Percentiles rank a stretch among this genome's conserved stretches.
phyloP scores from a whole-genome alignment of 73 alveolate species.

The Paramecium caudatum region DNA sequence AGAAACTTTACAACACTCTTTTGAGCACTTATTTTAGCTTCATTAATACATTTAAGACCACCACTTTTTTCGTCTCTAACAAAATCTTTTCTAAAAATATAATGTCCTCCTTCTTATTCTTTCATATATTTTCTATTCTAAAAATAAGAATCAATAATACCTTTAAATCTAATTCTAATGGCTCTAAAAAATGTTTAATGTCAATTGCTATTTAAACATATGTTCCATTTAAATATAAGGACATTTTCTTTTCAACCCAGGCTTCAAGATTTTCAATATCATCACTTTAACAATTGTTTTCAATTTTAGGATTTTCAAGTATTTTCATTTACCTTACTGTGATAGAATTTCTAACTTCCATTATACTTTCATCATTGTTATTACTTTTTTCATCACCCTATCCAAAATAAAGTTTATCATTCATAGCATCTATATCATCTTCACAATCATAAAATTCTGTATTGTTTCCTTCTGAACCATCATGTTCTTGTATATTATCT shows the following conservation, averaged over 20 bases:
- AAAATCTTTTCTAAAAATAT: slow-evolving; percentile 55
- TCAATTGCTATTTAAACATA: not conserved
- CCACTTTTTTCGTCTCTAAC: slow-evolving; percentile 72
- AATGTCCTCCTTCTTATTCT: slow-evolving; percentile 57
- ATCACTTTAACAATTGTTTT: not conserved
- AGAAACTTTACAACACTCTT: slow-evolving; percentile 81
- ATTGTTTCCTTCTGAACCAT: slow-evolving; percentile 16
- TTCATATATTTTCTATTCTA: slow-evolving; percentile 20
- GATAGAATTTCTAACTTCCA: slow-evolving; percentile 34
- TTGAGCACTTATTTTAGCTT: slow-evolving; percentile 69
- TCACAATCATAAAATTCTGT: slow-evolving; percentile 56
- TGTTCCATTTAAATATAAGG: slow-evolving; percentile 29
- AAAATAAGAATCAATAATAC: not conserved
- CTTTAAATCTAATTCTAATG: slow-evolving; percentile 34
- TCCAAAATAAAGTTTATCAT: slow-evolving; percentile 55
- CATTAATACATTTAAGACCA: slow-evolving; percentile 61
- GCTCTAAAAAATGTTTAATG: not conserved
- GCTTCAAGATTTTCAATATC: not conserved
- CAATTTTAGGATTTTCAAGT: not conserved
- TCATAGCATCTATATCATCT: slow-evolving; percentile 61
- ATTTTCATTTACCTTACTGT: slow-evolving; percentile 14
- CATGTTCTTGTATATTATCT: not conserved
- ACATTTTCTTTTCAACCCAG: slow-evolving; percentile 49
- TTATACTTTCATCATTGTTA: not conserved
- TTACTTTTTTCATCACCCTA: not conserved